phyloP scores from a whole-genome alignment of 1,284 basidiomycete species.

The Leccinum pachyderme region DNA sequence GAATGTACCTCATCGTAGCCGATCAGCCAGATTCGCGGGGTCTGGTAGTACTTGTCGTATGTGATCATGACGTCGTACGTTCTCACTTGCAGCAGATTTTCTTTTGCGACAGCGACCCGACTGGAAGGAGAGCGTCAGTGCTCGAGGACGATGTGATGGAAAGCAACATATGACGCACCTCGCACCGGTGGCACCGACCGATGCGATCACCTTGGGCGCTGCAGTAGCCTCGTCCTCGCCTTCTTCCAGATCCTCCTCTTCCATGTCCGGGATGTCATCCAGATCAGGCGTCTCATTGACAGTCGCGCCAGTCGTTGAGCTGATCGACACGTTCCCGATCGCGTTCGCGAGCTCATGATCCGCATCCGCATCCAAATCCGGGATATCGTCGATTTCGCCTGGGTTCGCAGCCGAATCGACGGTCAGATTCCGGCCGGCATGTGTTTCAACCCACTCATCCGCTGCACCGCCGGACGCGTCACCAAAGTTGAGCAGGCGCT shows the following conservation, averaged over 20 bases:
- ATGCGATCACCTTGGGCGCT: constrained; percentile 47
- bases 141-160: background rate
- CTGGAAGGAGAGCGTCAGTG: constrained; percentile 33
- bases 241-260: constrained; percentile 77
- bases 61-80: constrained; percentile 99
- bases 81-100: constrained; percentile 90
- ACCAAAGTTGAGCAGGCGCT: constrained; percentile 79
- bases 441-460: constrained; percentile 88
- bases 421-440: constrained; percentile 64
- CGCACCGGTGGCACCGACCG: constrained; percentile 37
- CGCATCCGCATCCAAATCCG: constrained; percentile 69
- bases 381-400: constrained; percentile 76
- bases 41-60: constrained; percentile 99
- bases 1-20: constrained; percentile 86
- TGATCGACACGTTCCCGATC: constrained; percentile 40
- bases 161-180: constrained; percentile 34
- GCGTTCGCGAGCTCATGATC: constrained; percentile 42
- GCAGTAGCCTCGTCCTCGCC: constrained; percentile 84
- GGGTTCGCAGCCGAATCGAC: constrained; percentile 53
- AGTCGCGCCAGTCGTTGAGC: constrained; percentile 42
- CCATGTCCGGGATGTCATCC: constrained; percentile 93
- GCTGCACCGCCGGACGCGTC: constrained; percentile 61
- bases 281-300: constrained; percentile 69
- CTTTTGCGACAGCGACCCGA: constrained; percentile 62
- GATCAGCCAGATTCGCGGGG: constrained; percentile 91